Conservation (phyloP, 192 early-diverging fungal genomes). For the Chytriomyces confervae region DNA sequence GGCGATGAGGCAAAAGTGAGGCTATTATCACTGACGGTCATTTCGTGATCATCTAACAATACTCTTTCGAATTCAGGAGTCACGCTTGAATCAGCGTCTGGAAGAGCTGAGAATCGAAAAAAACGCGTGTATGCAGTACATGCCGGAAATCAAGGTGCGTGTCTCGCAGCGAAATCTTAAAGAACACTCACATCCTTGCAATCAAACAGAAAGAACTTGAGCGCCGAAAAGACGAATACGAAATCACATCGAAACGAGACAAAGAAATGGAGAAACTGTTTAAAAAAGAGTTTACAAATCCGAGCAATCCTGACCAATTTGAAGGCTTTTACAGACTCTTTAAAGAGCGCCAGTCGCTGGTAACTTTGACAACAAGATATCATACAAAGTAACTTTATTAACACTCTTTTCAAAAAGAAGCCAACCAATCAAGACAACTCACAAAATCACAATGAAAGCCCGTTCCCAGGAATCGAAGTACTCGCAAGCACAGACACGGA, state of each 20-base stretch:
- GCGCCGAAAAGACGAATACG: slow-evolving; percentile 58
- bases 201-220: slow-evolving; percentile 60
- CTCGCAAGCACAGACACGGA: slow-evolving; percentile 18
- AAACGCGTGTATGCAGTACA: slow-evolving; percentile 39
- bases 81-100: slow-evolving; percentile 40
- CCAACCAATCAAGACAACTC: slow-evolving; percentile 18
- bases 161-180: background rate
- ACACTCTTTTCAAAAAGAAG: slow-evolving; percentile 19
- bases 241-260: slow-evolving; percentile 51
- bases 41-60: slow-evolving; percentile 13
- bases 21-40: background rate
- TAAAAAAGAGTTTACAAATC: slow-evolving; percentile 59
- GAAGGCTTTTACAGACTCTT: slow-evolving; percentile 55
- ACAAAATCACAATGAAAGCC: slow-evolving; percentile 15
- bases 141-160: slow-evolving; percentile 61
- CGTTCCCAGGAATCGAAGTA: slow-evolving; percentile 19
- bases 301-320: slow-evolving; percentile 34
- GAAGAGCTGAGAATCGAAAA: slow-evolving; percentile 55
- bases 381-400: background rate
- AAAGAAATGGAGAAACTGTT: slow-evolving; percentile 66
- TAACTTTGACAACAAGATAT: background rate
- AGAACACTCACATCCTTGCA: no score
- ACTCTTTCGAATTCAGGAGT: slow-evolving; percentile 40
- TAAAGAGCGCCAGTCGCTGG: slow-evolving; percentile 45
- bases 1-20: slow-evolving; percentile 52